These are phyloP conservation scores for Wickerhamiella lipophila DNA, from an alignment of 805 yeast species.

Conservation along the genomic window DNA sequence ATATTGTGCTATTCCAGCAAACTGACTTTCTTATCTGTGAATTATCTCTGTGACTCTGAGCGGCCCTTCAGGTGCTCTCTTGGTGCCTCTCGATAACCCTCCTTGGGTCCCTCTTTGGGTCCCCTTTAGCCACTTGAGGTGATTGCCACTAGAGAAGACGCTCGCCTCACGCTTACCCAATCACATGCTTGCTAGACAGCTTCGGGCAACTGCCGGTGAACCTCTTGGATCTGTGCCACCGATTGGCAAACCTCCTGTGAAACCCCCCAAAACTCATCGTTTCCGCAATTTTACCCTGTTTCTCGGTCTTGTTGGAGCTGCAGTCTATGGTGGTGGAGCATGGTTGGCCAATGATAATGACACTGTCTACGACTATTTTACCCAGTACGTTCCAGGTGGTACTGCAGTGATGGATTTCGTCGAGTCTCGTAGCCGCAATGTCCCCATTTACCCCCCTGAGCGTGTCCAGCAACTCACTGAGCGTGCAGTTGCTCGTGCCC, in stretches of 20 bases:
- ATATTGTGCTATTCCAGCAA: no score
- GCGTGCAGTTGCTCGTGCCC: slow-evolving; percentile 15
- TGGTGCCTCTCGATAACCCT: neutral
- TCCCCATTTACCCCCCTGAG: slow-evolving; percentile 21
- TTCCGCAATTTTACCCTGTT: slow-evolving; percentile 26
- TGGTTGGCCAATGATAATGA: slow-evolving; percentile 44
- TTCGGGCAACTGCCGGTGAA: slow-evolving; percentile 9
- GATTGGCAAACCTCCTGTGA: neutral
- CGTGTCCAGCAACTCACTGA: slow-evolving; percentile 11
- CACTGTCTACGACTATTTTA: slow-evolving; percentile 47
- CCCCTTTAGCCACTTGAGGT: neutral
- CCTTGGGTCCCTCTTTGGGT: no score
- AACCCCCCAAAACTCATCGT: slow-evolving; percentile 19
- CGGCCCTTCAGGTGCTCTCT: no score
- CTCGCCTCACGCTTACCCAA: slow-evolving; percentile 7
- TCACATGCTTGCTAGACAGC: slow-evolving; percentile 12
- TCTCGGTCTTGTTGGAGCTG: slow-evolving; percentile 23
- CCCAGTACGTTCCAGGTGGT: slow-evolving; percentile 53
- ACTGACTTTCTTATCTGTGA: no score
- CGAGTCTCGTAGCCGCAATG: slow-evolving; percentile 30
- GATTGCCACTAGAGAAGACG: neutral
- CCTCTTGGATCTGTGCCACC: slow-evolving; percentile 9
- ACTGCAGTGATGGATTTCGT: slow-evolving; percentile 40
- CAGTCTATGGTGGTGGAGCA: slow-evolving; percentile 48
- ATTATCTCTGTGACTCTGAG: no score